A percentile compares a stretch with the other conserved stretches of the same genome.
These are phyloP conservation scores for Raphanus hybrid DNA, from an alignment of 441 rosid species.

Conservation along the genomic window DNA sequence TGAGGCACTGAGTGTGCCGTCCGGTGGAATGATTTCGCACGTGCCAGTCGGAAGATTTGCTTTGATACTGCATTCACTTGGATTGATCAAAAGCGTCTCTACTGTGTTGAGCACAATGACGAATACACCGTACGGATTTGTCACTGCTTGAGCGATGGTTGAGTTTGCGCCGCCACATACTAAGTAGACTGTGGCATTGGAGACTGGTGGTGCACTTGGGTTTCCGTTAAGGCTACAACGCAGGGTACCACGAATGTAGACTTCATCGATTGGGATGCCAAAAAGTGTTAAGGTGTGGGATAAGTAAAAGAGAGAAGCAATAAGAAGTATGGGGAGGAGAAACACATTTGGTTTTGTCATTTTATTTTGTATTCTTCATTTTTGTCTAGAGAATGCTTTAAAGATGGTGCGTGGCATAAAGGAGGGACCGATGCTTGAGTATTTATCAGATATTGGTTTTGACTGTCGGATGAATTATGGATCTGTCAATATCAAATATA, in stretches of 20 bases:
- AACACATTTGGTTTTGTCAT: neutral
- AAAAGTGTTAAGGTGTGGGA: conserved; percentile 1
- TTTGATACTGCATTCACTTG: too few species aligned
- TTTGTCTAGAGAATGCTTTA: neutral
- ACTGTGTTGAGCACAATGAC: too few species aligned
- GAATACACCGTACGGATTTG: too few species aligned
- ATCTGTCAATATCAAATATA: neutral
- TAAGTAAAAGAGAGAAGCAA: neutral
- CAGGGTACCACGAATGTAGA: neutral
- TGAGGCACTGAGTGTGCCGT: too few species aligned
- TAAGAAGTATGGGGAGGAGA: neutral
- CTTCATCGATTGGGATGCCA: neutral
- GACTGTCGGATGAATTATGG: neutral
- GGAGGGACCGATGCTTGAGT: neutral
- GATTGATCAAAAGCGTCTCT: too few species aligned
- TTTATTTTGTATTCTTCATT: neutral
- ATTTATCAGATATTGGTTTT: neutral
- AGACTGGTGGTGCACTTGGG: neutral
- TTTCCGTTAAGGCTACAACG: neutral
- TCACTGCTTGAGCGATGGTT: too few species aligned
- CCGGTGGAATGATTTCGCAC: too few species aligned
- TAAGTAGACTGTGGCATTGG: neutral
- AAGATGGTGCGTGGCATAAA: neutral
- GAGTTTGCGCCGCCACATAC: neutral
- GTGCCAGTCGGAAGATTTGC: too few species aligned